phyloP scores from a whole-genome alignment of 345 rosid species.

The Acer saccharum region DNA sequence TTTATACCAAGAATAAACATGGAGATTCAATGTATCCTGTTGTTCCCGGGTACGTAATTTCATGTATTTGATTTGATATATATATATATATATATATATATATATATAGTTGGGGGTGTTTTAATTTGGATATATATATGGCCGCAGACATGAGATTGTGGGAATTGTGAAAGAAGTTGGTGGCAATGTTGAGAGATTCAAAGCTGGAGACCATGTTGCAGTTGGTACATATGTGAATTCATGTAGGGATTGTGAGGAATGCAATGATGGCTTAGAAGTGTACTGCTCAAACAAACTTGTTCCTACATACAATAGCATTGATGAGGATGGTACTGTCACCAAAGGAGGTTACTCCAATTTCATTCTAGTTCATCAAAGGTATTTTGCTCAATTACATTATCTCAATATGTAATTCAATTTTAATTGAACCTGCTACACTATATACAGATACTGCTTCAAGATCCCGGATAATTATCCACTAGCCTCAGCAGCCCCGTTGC shows the following conservation, averaged over 20 bases:
- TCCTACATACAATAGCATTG: conserved; percentile 33
- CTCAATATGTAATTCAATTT: too few relatives aligned
- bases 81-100: too few relatives aligned
- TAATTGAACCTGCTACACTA: too few relatives aligned
- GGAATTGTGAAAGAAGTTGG: conserved; percentile 38
- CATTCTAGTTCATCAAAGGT: too few relatives aligned
- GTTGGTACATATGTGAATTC: conserved; percentile 36
- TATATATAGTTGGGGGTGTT: too few relatives aligned
- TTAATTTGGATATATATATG: too few relatives aligned
- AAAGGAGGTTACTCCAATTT: too few relatives aligned
- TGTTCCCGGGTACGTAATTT: conserved; percentile 34
- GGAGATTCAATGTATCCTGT: conserved; percentile 33
- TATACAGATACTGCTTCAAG: conserved; percentile 41
- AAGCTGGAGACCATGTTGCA: conserved; percentile 38
- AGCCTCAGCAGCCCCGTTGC: conserved; percentile 43
- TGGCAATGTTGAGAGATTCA: conserved; percentile 24
- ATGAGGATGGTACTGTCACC: conserved; percentile 42
- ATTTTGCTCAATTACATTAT: too few relatives aligned
- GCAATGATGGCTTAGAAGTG: conserved; percentile 30
- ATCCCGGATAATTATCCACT: conserved; percentile 46
- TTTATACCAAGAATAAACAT: conserved; percentile 25
- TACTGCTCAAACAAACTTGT: conserved; percentile 32
- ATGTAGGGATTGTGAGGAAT: conserved; percentile 35
- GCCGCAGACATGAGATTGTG: conserved; percentile 36
- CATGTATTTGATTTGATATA: neutral